Evolutionary conservation across 768 basidiomycete species (phyloP), one percentile per base, ranked within the genome.

Genomic region (Kondoa subrosea): DNA sequence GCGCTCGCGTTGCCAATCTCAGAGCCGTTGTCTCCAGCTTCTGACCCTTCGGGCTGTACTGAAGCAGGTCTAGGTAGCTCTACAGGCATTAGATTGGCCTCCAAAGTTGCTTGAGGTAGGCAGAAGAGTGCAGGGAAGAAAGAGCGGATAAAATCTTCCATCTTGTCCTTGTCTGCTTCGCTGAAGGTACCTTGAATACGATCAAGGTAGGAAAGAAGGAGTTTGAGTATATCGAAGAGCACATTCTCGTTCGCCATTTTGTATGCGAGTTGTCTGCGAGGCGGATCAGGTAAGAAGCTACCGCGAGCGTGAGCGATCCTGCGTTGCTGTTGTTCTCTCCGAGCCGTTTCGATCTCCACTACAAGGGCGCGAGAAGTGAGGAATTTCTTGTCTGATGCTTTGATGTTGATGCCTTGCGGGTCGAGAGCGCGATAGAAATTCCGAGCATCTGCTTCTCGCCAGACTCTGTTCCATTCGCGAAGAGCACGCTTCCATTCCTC

Each of bases 371-470:
- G 91, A 57, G 87, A 81, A 4, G 87, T 90, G 74, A 91, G 87
- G 68, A 82, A 83, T 78, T 89, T 89, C 83, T 96, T 96, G 81
- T 99, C 95, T 77, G 90, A 92, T 67, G 82, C 82, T 80, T 96
- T 97, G 84, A 93, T 95, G 68, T 82, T 84, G 76, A 89, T 88
- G 21, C 91, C 92, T 76, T 95, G 92, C 75, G 95, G 90, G 76
- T 99, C 95, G 63, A 97, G 84, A 32, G 87, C 87, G 79, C 93
- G 96, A 84, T 95, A 93, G 76, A 92, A 97, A 80, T 97, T 97
- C 79, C 91, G 91, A 67, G 87, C 86, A 74, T 99, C 91, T 62
- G 92, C 87, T 76, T 96, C 93, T 64, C 91, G 82, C 95, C 95
- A 97, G 17, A 91, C 92, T 69, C 87, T 83, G 78, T 87, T 89